Percentiles rank a stretch among this genome's conserved stretches.
Conservation (phyloP, 352 stramenopile genomes). For the Pythium scleroteichum region DNA sequence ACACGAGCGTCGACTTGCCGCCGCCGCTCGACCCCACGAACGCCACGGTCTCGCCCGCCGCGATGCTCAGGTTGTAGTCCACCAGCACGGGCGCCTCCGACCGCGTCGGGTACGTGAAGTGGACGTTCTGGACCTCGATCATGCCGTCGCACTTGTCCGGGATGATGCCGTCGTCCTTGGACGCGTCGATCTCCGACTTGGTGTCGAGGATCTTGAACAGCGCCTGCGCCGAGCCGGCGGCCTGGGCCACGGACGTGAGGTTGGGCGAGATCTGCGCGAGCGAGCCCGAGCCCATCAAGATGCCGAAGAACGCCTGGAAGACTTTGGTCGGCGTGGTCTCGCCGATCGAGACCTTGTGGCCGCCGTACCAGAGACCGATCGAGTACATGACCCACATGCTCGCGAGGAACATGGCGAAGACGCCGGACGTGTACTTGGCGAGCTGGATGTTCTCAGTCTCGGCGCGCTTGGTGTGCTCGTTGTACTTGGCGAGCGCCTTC, state of each 20-base stretch:
- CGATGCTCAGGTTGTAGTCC: constrained; percentile 73
- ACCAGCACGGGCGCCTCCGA: constrained; percentile 65
- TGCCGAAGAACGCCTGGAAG: constrained; percentile 50
- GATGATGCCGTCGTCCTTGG: constrained; percentile 38
- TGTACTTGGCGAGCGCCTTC: constrained; percentile 26
- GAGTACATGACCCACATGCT: constrained; percentile 57
- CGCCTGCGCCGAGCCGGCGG: constrained; percentile 32
- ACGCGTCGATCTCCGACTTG: constrained; percentile 47
- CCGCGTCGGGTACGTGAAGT: constrained; percentile 80
- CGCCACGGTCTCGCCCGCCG: constrained; percentile 75
- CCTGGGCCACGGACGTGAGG: constrained; percentile 40
- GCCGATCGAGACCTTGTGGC: constrained; percentile 37
- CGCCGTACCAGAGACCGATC: constrained; percentile 55
- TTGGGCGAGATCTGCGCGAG: constrained; percentile 52
- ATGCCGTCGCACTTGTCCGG: constrained; percentile 38
- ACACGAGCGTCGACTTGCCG: constrained; percentile 86
- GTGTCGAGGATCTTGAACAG: constrained; percentile 57
- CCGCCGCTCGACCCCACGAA: constrained; percentile 87
- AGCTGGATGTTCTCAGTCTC: constrained; percentile 42
- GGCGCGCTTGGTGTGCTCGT: constrained; percentile 18
- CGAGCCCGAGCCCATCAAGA: constrained; percentile 39
- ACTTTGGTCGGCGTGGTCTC: constrained; percentile 37
- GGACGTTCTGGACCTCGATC: constrained; percentile 57
- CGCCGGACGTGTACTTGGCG: constrained; percentile 34
- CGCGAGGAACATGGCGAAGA: constrained; percentile 41